Conservation (phyloP, 2,329 filamentous ascomycete species). For the Penicillium paneum region DNA sequence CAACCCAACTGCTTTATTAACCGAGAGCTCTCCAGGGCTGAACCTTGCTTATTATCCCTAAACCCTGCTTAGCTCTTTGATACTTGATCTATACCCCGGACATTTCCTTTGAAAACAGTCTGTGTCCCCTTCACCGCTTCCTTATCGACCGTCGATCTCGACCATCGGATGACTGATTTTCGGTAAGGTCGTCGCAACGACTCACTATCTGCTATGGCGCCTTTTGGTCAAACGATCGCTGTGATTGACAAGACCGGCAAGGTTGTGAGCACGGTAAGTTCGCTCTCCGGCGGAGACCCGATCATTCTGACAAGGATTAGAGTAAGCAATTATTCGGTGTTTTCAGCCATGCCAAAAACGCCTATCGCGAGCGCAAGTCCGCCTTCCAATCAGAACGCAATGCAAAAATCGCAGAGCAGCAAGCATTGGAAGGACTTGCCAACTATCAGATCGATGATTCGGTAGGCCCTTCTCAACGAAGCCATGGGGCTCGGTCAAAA, state of each 20-base stretch:
- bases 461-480: constrained; percentile 44
- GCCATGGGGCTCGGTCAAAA: constrained; percentile 30
- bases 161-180: constrained; percentile 17
- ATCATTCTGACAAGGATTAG: constrained; percentile 46
- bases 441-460: constrained; percentile 50
- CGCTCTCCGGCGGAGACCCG: constrained; percentile 1
- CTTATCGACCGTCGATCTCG: constrained; percentile 6
- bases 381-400: constrained; percentile 71
- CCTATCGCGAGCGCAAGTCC: constrained; percentile 84
- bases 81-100: constrained; percentile 8
- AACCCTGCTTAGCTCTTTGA: background rate
- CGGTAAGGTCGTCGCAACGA: constrained; percentile 13
- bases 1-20: constrained; percentile 5
- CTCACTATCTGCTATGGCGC: constrained; percentile 26
- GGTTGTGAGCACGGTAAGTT: constrained; percentile 77
- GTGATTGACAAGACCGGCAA: constrained; percentile 90
- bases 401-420: constrained; percentile 54
- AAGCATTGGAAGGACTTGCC: constrained; percentile 58
- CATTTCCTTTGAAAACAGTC: background rate
- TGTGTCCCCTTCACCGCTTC: constrained; percentile 15
- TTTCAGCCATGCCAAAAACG: constrained; percentile 86
- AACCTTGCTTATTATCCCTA: constrained; percentile 1
- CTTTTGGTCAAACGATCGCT: constrained; percentile 68
- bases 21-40: background rate
- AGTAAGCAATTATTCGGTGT: constrained; percentile 86